These are phyloP conservation scores for Scedosporium dehoogii DNA, from an alignment of 2,329 filamentous ascomycete species.

Conservation along the genomic window DNA sequence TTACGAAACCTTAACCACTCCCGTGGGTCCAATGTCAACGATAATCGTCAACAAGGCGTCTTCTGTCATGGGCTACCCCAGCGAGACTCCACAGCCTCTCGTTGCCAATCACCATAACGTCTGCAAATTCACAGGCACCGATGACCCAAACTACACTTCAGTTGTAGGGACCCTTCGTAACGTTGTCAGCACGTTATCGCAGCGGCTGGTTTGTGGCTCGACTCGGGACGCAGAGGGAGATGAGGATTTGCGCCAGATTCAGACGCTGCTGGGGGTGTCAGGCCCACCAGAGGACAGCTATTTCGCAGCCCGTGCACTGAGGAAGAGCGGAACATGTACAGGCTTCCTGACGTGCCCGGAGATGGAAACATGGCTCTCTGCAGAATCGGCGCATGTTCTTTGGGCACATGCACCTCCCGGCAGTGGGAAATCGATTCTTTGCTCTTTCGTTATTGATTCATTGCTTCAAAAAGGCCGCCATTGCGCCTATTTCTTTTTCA, in stretches of 20 bases:
- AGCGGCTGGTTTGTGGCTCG: not conserved
- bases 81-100: not conserved
- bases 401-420: not conserved
- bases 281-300: not conserved
- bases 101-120: not conserved
- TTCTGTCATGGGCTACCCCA: not conserved
- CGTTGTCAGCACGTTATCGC: not conserved
- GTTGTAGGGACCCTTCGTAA: not conserved
- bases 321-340: not conserved
- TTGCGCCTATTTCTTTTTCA: not conserved
- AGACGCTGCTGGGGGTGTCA: not conserved
- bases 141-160: not conserved
- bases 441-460: not conserved
- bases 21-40: not conserved
- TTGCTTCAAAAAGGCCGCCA: not conserved
- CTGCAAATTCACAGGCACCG: not conserved
- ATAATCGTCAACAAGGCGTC: not conserved
- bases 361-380: not conserved
- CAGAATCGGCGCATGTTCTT: not conserved
- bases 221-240: not conserved
- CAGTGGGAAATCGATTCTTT: not conserved
- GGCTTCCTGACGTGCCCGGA: not conserved
- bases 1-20: not conserved
- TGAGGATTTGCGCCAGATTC: not conserved
- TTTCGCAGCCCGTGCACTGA: not conserved